Base-by-base conservation (phyloP, 2,329 filamentous ascomycete species). In the Talaromyces verruculosus region DNA sequence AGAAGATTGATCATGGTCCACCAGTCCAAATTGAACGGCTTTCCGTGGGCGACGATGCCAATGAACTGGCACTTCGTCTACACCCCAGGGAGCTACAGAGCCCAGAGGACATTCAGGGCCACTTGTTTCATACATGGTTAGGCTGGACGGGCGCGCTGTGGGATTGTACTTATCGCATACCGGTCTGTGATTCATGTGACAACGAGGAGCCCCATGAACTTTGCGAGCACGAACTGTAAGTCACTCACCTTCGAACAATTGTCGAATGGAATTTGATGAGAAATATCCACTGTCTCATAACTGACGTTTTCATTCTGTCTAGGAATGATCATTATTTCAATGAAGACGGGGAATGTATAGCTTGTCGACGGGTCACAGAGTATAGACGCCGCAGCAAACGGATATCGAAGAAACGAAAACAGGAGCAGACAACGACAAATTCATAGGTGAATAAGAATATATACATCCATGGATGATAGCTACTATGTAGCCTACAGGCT, bases 371-470 rank as follows among this genome's bases (percentile, higher is more conserved):
- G 7, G 19, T 4, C 19, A 8, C 5, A 13, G 35, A 65, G 28
- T 37, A 63, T 22, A 28, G 64, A 22, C 64, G 64, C n/a, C 58
- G 64, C 11, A 65, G 64, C 28, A 65, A 62, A 55, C 33, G 64
- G 39, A 39, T 65, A 55, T 10, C 43, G 69, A 68, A 41, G 62
- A 79, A 61, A 69, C 73, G 6, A 69, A 74, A 15, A 77, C 19
- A 28, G 13, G 28, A 30, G 5, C 17, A 45, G 6, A 39, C 10
- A 1, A 30, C 57, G 13, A 41, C 7, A 1, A 55, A 35, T 35
- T 10, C 17, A 8, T 57, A 57, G 19, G 11, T 7, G 10, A 51
- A 15, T 19, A 11, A 37, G 2, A 13, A 5, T 15, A 19, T 22
- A 57, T 37, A 25, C 33, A 57, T n/a, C n/a, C n/a, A n/a, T n/a